phyloP scores from a whole-genome alignment of 192 early-diverging fungal species.

The Ambispora gerdemannii region DNA sequence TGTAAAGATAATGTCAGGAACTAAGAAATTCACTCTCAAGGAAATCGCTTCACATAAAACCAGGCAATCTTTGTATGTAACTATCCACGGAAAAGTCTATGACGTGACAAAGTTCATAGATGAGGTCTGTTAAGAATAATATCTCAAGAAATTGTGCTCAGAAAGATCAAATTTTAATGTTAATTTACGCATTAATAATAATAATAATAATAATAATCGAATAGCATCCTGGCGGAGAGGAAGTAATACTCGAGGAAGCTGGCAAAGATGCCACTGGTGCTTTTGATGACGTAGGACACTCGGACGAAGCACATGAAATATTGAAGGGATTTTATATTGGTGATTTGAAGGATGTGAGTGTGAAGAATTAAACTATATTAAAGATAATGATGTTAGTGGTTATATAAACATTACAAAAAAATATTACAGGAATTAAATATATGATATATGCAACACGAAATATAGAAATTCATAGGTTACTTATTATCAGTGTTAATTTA shows the following conservation, averaged over 20 bases:
- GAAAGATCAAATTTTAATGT: too few species aligned
- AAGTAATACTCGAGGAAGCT: conserved; percentile 88
- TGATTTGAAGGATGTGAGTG: conserved; percentile 59
- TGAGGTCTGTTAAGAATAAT: conserved; percentile 50
- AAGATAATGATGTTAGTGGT: background rate
- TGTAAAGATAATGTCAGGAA: too few species aligned
- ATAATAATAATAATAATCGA: background rate
- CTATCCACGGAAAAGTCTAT: conserved; percentile 76
- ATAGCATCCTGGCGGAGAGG: conserved; percentile 98
- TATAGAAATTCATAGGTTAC: too few species aligned
- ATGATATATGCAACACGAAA: too few species aligned
- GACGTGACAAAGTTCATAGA: conserved; percentile 77
- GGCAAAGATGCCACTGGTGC: conserved; percentile 89
- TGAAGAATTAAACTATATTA: background rate
- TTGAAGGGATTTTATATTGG: conserved; percentile 75
- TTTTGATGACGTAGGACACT: conserved; percentile 97
- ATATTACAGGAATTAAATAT: too few species aligned
- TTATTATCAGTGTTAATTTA: too few species aligned
- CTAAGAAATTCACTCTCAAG: conserved; percentile 55
- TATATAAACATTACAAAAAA: too few species aligned
- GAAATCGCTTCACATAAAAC: conserved; percentile 74
- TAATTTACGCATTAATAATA: too few species aligned
- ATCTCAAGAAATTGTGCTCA: too few species aligned
- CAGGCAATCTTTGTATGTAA: conserved; percentile 76
- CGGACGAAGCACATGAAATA: conserved; percentile 88